Percentiles rank a stretch among this genome's conserved stretches.
phyloP scores from a whole-genome alignment of 2,329 filamentous ascomycete genomes.

The Paecilomyces sp. region DNA sequence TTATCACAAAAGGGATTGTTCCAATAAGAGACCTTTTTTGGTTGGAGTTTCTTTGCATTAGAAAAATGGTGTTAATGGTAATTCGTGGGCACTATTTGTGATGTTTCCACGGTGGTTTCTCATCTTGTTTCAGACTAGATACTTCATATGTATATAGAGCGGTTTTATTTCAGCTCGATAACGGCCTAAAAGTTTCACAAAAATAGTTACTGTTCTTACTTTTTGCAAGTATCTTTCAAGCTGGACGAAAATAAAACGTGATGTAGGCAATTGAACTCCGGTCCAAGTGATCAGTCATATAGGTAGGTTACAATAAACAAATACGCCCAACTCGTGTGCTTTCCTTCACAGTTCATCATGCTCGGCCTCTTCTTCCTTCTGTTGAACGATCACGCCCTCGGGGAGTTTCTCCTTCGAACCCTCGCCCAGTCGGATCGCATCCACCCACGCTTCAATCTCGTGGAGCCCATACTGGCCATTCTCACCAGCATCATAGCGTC shows the following conservation, averaged over 20 bases:
- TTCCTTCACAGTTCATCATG: constrained; percentile 35
- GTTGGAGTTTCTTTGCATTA: constrained; percentile 5
- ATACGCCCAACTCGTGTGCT: background rate
- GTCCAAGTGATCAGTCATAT: background rate
- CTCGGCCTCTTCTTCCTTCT: constrained; percentile 24
- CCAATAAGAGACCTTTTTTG: constrained; percentile 2
- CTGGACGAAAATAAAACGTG: background rate
- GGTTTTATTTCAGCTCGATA: background rate
- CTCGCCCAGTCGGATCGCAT: constrained; percentile 84
- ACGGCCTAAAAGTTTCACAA: background rate
- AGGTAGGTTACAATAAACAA: background rate
- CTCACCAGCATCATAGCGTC: constrained; percentile 54
- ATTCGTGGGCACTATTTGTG: background rate
- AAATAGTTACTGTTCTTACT: background rate
- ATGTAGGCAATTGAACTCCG: background rate
- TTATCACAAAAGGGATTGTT: constrained; percentile 7
- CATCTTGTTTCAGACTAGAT: constrained; percentile 1
- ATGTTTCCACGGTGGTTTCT: background rate
- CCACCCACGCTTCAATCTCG: constrained; percentile 77
- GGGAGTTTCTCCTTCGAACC: constrained; percentile 71
- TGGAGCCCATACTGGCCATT: constrained; percentile 46
- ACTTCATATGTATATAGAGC: background rate
- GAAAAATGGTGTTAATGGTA: background rate
- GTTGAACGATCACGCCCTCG: constrained; percentile 47
- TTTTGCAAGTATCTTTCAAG: background rate